These are phyloP conservation scores for Stereum hirsutum DNA, from an alignment of 1,284 basidiomycete species.

Conservation along the genomic window DNA sequence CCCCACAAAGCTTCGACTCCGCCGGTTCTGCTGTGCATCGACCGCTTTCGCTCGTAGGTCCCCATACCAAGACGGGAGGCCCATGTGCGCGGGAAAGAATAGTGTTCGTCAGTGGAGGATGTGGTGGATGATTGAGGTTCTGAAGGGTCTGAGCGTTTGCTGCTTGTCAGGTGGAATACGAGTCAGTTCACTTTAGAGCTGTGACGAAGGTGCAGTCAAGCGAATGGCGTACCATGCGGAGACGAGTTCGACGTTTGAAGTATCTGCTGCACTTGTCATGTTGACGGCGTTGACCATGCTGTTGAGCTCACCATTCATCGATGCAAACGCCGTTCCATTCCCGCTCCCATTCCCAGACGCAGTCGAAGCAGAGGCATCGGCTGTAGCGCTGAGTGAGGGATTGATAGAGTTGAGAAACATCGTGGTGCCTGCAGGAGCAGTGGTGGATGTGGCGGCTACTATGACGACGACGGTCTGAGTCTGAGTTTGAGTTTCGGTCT, in stretches of 20 bases:
- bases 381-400: too few relatives aligned
- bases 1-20: too few relatives aligned
- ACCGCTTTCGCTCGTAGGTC: conserved; percentile 4
- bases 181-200: too few relatives aligned
- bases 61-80: not conserved
- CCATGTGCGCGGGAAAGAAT: too few relatives aligned
- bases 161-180: too few relatives aligned
- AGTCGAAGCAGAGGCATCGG: not conserved
- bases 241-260: too few relatives aligned
- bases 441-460: conserved; percentile 11
- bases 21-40: conserved; percentile 2
- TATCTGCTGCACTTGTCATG: too few relatives aligned
- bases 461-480: conserved; percentile 12
- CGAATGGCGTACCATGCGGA: not conserved
- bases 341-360: not conserved
- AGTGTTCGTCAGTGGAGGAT: too few relatives aligned
- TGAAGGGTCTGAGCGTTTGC: too few relatives aligned
- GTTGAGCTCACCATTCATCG: too few relatives aligned
- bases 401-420: conserved; percentile 2
- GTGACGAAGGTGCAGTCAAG: too few relatives aligned
- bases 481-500: conserved; percentile 12
- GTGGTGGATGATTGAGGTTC: too few relatives aligned
- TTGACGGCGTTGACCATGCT: not conserved
- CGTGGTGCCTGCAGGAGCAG: not conserved
- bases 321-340: not conserved